Conservation (phyloP, 2,329 filamentous ascomycete genomes). For the Chrysoporthe puriensis region DNA sequence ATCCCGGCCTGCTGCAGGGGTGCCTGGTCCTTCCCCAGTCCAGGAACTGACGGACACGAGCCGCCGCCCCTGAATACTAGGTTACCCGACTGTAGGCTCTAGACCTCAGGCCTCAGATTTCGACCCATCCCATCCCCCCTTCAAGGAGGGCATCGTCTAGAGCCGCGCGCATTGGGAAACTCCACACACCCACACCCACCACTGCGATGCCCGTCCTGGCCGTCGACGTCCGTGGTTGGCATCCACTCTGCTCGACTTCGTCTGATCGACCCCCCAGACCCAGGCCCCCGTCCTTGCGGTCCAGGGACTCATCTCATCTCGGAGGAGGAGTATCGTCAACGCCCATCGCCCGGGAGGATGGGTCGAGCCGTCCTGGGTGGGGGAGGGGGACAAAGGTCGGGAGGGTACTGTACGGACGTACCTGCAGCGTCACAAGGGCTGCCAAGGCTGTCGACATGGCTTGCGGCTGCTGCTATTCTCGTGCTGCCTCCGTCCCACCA, state of each 20-base stretch:
- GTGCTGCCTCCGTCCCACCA: neutral
- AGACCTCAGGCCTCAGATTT: neutral
- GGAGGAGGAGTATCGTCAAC: too few relatives aligned
- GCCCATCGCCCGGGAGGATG: too few relatives aligned
- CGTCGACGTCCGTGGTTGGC: neutral
- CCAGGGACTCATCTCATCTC: neutral
- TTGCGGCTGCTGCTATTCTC: slow-evolving; percentile 25
- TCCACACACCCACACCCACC: neutral
- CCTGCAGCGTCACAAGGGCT: neutral
- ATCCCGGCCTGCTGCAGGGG: neutral
- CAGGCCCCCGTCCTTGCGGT: too few relatives aligned
- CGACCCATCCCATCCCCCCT: neutral
- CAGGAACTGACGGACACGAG: slow-evolving; percentile 16
- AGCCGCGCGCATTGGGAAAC: slow-evolving; percentile 19
- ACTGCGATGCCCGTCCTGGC: neutral
- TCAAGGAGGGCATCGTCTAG: neutral
- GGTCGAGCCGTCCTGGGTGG: too few relatives aligned
- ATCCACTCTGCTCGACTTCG: neutral
- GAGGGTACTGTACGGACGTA: neutral
- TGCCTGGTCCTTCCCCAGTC: neutral
- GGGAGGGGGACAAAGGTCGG: too few relatives aligned
- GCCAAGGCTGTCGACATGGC: slow-evolving; percentile 11
- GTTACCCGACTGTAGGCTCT: neutral
- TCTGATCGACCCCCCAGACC: neutral
- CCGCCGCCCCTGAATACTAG: slow-evolving; percentile 14